Percentiles rank a stretch among this genome's conserved stretches.
phyloP scores from a whole-genome alignment of 2,329 filamentous ascomycete genomes.

The Alternaria brassicae region DNA sequence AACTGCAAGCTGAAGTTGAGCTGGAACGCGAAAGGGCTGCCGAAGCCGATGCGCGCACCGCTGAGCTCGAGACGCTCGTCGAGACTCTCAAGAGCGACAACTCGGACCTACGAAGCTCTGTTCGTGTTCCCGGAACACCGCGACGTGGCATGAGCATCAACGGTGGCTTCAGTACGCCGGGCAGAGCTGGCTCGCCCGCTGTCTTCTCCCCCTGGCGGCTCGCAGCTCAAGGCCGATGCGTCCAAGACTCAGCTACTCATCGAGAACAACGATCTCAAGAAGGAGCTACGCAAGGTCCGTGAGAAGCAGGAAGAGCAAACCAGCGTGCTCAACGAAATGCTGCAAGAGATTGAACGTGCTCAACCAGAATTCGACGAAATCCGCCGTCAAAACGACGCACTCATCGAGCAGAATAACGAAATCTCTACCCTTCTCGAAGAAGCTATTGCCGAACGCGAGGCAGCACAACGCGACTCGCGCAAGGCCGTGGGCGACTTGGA shows the following conservation, averaged over 20 bases:
- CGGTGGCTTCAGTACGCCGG: conserved; percentile 58
- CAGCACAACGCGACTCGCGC: conserved; percentile 76
- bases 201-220: conserved; percentile 61
- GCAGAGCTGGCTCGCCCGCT: conserved; percentile 59
- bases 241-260: conserved; percentile 69
- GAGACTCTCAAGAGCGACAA: conserved; percentile 66
- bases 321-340: conserved; percentile 82
- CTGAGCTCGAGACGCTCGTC: conserved; percentile 69
- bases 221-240: conserved; percentile 61
- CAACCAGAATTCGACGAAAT: conserved; percentile 88
- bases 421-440: conserved; percentile 80
- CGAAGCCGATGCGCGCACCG: conserved; percentile 67
- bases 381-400: conserved; percentile 77
- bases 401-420: conserved; percentile 81
- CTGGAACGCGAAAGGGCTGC: conserved; percentile 65
- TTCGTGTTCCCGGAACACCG: conserved; percentile 59
- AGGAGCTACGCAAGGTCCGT: conserved; percentile 75
- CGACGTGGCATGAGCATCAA: conserved; percentile 57
- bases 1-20: conserved; percentile 59
- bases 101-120: conserved; percentile 50
- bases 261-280: conserved; percentile 70
- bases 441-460: conserved; percentile 79
- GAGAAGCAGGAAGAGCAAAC: conserved; percentile 76
- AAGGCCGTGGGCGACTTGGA: conserved; percentile 78
- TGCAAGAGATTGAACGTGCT: conserved; percentile 82